Evolutionary conservation across 768 basidiomycete species (phyloP), one percentile per base, ranked within the genome.

Genomic region (Tulasnella sp.): DNA sequence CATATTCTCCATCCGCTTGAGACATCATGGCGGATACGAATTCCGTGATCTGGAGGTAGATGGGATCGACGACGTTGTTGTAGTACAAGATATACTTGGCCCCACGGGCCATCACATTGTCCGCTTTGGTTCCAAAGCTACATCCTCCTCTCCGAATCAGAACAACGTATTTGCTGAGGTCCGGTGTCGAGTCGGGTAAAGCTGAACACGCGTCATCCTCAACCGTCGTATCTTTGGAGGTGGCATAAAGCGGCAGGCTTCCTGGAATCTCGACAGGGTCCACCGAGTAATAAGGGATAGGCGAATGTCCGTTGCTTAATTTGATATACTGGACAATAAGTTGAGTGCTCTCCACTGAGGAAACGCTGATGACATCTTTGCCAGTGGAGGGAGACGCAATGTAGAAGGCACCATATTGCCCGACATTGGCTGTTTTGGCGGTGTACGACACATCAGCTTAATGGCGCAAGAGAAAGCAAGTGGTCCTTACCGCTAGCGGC

Each of bases 141-240:
- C 87, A 86, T 6, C 75, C 82, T 0, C 87, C 87, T 40, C 85
- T 82, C 40, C 84, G 82, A 73, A 87, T 83, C 42, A 88, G 75
- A 27, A 84, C 81, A 36, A 87, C 81, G 40, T 84, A 83, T 42
- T 80, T 83, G 9, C 80, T 77, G 3, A 87, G 83, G 81, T 86
- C 83, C 18, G 83, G 82, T 2, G 84, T 82, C 36, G 79, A 80
- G 44, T 81, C 83, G 18, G 86, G 83, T 10, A 85, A 81, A 5
- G 84, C 78, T 4, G 48, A 42, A 81, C 87, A 88, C 0, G 83
- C 86, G 74, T 85, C 84, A 77, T 83, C 77, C 46, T 79, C 42
- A 76, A 82, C 81, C 40, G 80, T 80, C 24, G 83, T 80, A 77
- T 85, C 76, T 24, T 80, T 84, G 48, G 84, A 84, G 27, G 84